phyloP scores from a whole-genome alignment of 768 basidiomycete species.

The Tylopilus balloui region DNA sequence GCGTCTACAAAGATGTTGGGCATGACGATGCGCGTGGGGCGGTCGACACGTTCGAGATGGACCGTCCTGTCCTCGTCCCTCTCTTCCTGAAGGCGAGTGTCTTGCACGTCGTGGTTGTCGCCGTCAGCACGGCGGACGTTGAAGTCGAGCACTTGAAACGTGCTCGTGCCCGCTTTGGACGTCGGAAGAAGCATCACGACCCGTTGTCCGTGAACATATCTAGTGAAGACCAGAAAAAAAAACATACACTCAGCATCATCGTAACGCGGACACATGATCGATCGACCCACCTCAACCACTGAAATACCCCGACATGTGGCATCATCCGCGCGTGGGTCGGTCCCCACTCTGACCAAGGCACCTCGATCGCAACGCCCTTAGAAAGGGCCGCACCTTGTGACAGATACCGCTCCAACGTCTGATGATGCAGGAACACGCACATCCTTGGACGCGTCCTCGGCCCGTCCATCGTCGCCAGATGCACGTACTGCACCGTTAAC shows the following conservation, averaged over 20 bases:
- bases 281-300: conserved; percentile 38
- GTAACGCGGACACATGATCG: not conserved
- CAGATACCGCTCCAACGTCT: conserved; percentile 23
- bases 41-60: conserved; percentile 6
- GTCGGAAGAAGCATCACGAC: conserved; percentile 28
- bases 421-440: conserved; percentile 34
- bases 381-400: not conserved
- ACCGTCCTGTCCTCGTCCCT: not conserved
- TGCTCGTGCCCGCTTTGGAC: conserved; percentile 5
- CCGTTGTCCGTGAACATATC: conserved; percentile 42
- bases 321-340: conserved; percentile 32
- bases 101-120: not conserved
- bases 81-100: not conserved
- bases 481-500: conserved; percentile 22
- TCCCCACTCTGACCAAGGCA: conserved; percentile 41
- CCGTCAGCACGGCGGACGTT: conserved; percentile 17
- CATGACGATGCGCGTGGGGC: conserved; percentile 8
- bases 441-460: conserved; percentile 11
- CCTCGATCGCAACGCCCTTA: not conserved
- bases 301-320: conserved; percentile 26
- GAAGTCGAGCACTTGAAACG: conserved; percentile 30
- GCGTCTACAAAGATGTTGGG: conserved; percentile 21
- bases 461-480: not conserved
- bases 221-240: conserved; percentile 9
- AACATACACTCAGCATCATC: not conserved